A percentile compares a stretch with the other conserved stretches of the same genome.
These are phyloP conservation scores for Arthromyces matolae DNA, from an alignment of 768 basidiomycete species.

Conservation along the genomic window DNA sequence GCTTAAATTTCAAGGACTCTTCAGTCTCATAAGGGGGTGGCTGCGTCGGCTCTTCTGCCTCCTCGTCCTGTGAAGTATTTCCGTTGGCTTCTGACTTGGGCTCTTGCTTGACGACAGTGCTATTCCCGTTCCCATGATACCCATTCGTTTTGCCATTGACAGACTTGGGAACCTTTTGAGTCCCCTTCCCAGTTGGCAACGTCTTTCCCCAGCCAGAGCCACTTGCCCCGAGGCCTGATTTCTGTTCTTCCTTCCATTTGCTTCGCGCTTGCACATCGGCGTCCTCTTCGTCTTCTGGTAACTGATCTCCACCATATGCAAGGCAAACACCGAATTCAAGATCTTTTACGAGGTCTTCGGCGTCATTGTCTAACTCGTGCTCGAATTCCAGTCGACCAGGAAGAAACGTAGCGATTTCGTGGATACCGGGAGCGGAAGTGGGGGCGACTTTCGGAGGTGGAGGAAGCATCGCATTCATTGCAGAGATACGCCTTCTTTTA, in stretches of 20 bases:
- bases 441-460: slow-evolving; percentile 70
- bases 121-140: slow-evolving; percentile 40
- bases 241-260: slow-evolving; percentile 49
- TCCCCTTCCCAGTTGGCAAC: slow-evolving; percentile 35
- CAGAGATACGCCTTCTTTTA: slow-evolving; percentile 85
- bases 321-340: slow-evolving; percentile 91
- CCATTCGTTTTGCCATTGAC: slow-evolving; percentile 45
- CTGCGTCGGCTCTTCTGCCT: slow-evolving; percentile 59
- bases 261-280: slow-evolving; percentile 59
- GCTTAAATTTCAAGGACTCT: slow-evolving; percentile 83
- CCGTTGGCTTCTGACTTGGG: slow-evolving; percentile 47
- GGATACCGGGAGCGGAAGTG: slow-evolving; percentile 85
- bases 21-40: slow-evolving; percentile 81
- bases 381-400: slow-evolving; percentile 99
- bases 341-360: slow-evolving; percentile 92
- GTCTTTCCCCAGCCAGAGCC: slow-evolving; percentile 23
- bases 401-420: slow-evolving; percentile 90
- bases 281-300: slow-evolving; percentile 76
- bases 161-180: slow-evolving; percentile 32
- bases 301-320: slow-evolving; percentile 80
- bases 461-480: slow-evolving; percentile 58
- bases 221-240: slow-evolving; percentile 22
- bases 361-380: slow-evolving; percentile 95
- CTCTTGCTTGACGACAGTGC: slow-evolving; percentile 33
- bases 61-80: slow-evolving; percentile 48